Evolutionary conservation across 2,329 filamentous ascomycete genomes (phyloP), one percentile per base, ranked within the genome.

Genomic region (Phialocephala subalpina): DNA sequence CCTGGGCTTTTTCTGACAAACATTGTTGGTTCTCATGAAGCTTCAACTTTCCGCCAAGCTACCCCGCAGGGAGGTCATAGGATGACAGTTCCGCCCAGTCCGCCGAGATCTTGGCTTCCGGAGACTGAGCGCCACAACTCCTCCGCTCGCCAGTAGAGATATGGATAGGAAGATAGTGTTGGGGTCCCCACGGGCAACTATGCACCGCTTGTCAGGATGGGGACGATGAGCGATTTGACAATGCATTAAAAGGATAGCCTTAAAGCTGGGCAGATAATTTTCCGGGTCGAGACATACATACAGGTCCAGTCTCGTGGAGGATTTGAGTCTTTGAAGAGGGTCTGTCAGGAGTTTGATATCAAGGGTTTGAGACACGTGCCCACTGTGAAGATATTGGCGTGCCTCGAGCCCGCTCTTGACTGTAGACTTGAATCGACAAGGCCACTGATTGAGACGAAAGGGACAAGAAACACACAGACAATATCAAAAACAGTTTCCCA

Each of bases 11-110:
- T 49, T 49, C 11, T n/a, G 20, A 16, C 11, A 25, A 27, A 49
- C 22, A 20, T 49, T 25, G 7, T 25, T 49, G 16, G 45, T 22
- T 27, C 45, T 49, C 45, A 49, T 49, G 52, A 56, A 56, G 25
- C 25, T 56, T 56, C 52, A 20, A 33, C 27, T 12, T 6, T 20
- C 27, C 27, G 52, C 52, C 27, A 35, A 56, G 25, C 27, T n/a
- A 52, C 47, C 52, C 52, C 27, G 27, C 52, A 35, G 27, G n/a
- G 22, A 12, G n/a, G 22, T 49, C 22, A 49, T 49, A 49, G 45
- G 45, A 25, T 25, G n/a, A 49, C 20, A 25, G 20, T 12, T 22
- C 20, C 45, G 45, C 18, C 45, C 45, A 49, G 45, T 25, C n/a
- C 45, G 45, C 45, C 45, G 16, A 22, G 20, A 22, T 27, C 45